phyloP scores from a whole-genome alignment of 2,329 filamentous ascomycete species.

The Acrocalymma vagum region DNA sequence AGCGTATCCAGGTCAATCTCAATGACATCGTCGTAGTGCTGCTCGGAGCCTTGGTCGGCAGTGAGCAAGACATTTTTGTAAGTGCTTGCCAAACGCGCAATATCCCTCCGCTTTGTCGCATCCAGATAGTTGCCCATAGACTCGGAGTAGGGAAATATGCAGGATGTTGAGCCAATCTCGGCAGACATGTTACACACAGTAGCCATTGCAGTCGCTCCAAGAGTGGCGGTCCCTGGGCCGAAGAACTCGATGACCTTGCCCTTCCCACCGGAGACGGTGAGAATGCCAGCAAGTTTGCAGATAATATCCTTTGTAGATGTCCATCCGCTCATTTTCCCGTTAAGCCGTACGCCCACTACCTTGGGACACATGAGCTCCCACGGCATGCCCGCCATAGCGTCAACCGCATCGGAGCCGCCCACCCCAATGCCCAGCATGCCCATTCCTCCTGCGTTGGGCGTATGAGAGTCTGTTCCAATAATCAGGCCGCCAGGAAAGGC shows the following conservation, averaged over 20 bases:
- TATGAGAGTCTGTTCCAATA: slow-evolving; percentile 50
- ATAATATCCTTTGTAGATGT: slow-evolving; percentile 48
- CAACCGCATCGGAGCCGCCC: slow-evolving; percentile 36
- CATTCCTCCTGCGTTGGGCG: slow-evolving; percentile 48
- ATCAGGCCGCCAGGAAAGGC: slow-evolving; percentile 46
- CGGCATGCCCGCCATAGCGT: slow-evolving; percentile 40
- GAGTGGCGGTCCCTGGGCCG: slow-evolving; percentile 39
- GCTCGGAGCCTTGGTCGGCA: slow-evolving; percentile 39
- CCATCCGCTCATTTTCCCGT: slow-evolving; percentile 41
- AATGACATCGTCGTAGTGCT: slow-evolving; percentile 45
- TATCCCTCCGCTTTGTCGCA: slow-evolving; percentile 35
- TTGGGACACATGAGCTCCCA: slow-evolving; percentile 47
- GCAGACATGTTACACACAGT: slow-evolving; percentile 51
- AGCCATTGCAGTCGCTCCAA: slow-evolving; percentile 48
- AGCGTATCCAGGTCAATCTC: slow-evolving; percentile 45
- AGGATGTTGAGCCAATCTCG: slow-evolving; percentile 49
- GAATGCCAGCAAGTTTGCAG: slow-evolving; percentile 45
- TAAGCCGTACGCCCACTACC: slow-evolving; percentile 41
- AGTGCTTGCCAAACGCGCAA: slow-evolving; percentile 27
- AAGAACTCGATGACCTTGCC: slow-evolving; percentile 49
- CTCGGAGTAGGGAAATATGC: slow-evolving; percentile 47
- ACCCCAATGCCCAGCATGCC: slow-evolving; percentile 48
- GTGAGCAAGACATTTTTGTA: slow-evolving; percentile 33
- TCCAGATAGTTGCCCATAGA: slow-evolving; percentile 43
- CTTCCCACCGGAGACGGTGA: slow-evolving; percentile 46